Base-by-base conservation (phyloP, 179 eudicot species). In the Carnegiea gigantea region DNA sequence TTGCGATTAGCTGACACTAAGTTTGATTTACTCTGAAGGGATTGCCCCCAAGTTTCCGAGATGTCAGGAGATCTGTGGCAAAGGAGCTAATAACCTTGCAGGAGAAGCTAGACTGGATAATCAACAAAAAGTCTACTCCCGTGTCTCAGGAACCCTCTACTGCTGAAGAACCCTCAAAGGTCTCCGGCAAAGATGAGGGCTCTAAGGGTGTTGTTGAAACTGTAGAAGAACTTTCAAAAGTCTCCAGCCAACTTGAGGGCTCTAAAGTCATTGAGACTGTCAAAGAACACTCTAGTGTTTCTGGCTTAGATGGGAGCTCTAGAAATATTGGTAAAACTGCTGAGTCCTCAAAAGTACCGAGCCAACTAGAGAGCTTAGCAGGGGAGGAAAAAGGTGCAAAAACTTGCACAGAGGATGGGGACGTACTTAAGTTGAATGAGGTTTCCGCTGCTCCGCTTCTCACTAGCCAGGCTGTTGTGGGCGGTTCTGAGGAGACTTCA, bases 41-140 rank as follows among this genome's bases (percentile, higher is more conserved):
- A 21, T 54, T 95, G 84, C 97, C 86, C n/a, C 86, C 88, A 30
- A 87, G 86, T 77, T 51, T 92, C 30, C 88, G 98, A 28, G 93
- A 91, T 20, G 65, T 85, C 1, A 90, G 97, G 73, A 93, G 87
- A 83, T 85, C 88, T 2, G 90, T 90, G 68, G 97, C 94, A 2
- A 93, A 86, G 83, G 93, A 92, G 88, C 90, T 95, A 44, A 89
- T 88, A 23, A 79, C 64, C 9, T 78, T 91, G 53, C 97, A 93
- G 77, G 98, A 92, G 85, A 89, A 86, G 82, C 88, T 93, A 11
- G 97, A 95, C 78, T 75, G 78, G 8, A 30, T 91, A 60, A 51
- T 38, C 73, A 76, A 38, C 18, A 70, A 78, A 73, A 84, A 81
- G 67, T 51, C 83, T 72, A 77, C n/a, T 15, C 28, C 57, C 6